Conservation (phyloP, 2,329 filamentous ascomycete genomes). For the Didymosphaeria variabile region DNA sequence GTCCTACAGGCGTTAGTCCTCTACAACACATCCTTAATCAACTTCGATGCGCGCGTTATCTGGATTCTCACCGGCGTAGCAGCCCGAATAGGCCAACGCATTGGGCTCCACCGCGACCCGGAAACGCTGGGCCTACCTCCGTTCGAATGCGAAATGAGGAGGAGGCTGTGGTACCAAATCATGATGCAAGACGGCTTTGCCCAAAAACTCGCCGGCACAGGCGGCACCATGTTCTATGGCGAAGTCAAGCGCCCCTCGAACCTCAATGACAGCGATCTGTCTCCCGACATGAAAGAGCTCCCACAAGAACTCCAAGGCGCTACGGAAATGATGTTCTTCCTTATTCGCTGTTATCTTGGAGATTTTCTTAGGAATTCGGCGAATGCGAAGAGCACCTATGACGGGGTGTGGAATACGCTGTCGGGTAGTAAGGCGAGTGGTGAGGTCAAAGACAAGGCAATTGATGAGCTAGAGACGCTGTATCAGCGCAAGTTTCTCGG, state of each 20-base stretch:
- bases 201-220: slow-evolving; percentile 62
- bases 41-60: slow-evolving; percentile 62
- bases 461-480: slow-evolving; percentile 53
- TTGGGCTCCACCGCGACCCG: slow-evolving; percentile 70
- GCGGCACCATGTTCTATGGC: slow-evolving; percentile 54
- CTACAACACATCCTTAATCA: slow-evolving; percentile 63
- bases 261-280: slow-evolving; percentile 62
- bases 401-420: slow-evolving; percentile 36
- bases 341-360: slow-evolving; percentile 54
- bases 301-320: slow-evolving; percentile 53
- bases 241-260: slow-evolving; percentile 62
- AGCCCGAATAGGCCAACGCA: slow-evolving; percentile 67
- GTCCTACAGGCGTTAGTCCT: slow-evolving; percentile 74
- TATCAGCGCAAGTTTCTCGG: slow-evolving; percentile 52
- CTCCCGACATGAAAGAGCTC: slow-evolving; percentile 54
- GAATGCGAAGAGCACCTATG: slow-evolving; percentile 27
- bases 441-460: slow-evolving; percentile 40
- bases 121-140: slow-evolving; percentile 60
- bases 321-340: slow-evolving; percentile 61
- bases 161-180: slow-evolving; percentile 68
- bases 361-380: slow-evolving; percentile 46
- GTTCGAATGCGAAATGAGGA: slow-evolving; percentile 67
- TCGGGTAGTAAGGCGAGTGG: slow-evolving; percentile 30
- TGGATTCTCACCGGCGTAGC: slow-evolving; percentile 72
- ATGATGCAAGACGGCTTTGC: slow-evolving; percentile 66